A percentile compares a stretch with the other conserved stretches of the same genome.
Evolutionary conservation across 2,329 filamentous ascomycete species (phyloP).

Genomic region (Hypoxylon sp.): DNA sequence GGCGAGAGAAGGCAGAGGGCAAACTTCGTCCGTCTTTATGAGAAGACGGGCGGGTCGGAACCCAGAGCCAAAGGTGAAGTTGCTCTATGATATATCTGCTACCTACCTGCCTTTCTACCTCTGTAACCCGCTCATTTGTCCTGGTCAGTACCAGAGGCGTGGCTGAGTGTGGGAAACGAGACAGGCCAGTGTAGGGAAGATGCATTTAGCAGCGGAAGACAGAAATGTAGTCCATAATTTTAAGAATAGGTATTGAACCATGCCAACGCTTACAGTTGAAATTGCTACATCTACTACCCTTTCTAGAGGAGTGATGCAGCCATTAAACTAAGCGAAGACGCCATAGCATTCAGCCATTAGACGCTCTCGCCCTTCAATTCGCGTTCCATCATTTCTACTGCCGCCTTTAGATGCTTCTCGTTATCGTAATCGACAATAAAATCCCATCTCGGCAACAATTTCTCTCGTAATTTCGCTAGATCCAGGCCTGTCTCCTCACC

Average conservation of each 20-base stretch:
- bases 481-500: conserved; percentile 26
- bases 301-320: background rate
- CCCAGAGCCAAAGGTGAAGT: conserved; percentile 1
- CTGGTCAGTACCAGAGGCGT: conserved; percentile 8
- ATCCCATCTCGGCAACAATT: conserved; percentile 40
- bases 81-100: conserved; percentile 33
- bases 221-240: conserved; percentile 35
- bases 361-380: conserved; percentile 16
- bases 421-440: conserved; percentile 46
- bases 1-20: background rate
- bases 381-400: conserved; percentile 37
- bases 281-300: background rate
- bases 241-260: conserved; percentile 32
- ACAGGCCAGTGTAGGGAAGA: conserved; percentile 8
- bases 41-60: background rate
- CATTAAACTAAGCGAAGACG: background rate
- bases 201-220: conserved; percentile 5
- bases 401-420: conserved; percentile 40
- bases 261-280: background rate
- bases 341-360: background rate
- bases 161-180: background rate
- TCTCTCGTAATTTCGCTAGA: conserved; percentile 11
- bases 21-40: background rate
- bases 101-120: conserved; percentile 21
- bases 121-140: conserved; percentile 18